phyloP scores from a whole-genome alignment of 768 basidiomycete genomes.

The Lentinula sp. region DNA sequence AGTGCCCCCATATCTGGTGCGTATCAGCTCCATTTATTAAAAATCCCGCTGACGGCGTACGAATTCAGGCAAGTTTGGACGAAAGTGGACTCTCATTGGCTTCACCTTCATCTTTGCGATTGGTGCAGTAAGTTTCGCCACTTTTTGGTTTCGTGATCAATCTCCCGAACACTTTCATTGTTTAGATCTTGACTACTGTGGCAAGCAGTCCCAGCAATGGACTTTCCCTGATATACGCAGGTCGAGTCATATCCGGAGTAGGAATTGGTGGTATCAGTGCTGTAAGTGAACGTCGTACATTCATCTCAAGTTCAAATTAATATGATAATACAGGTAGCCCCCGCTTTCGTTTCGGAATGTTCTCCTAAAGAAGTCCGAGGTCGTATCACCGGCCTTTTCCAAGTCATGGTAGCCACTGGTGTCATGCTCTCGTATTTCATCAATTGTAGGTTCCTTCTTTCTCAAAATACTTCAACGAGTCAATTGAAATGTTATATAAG shows the following conservation, averaged over 20 bases:
- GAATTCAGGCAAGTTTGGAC: constrained; percentile 52
- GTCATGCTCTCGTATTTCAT: constrained; percentile 57
- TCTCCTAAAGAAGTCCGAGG: constrained; percentile 84
- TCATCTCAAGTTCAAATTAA: no score
- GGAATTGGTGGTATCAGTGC: constrained; percentile 75
- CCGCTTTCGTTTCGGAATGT: constrained; percentile 84
- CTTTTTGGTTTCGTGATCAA: neutral
- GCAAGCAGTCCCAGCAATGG: constrained; percentile 46
- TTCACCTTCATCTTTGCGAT: constrained; percentile 61
- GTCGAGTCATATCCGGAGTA: constrained; percentile 73
- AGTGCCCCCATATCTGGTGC: constrained; percentile 62
- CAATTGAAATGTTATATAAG: constrained; percentile 34
- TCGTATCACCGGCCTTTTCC: constrained; percentile 80
- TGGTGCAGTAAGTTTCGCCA: constrained; percentile 52
- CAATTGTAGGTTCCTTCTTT: constrained; percentile 46
- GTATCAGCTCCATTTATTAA: neutral
- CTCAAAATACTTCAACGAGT: constrained; percentile 24
- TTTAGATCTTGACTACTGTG: constrained; percentile 64
- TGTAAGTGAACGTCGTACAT: constrained; percentile 48
- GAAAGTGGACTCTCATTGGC: constrained; percentile 53
- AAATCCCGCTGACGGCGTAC: neutral
- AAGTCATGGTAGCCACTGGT: constrained; percentile 67
- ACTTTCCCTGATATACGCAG: constrained; percentile 68
- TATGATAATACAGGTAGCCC: constrained; percentile 55
- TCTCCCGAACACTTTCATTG: neutral